phyloP scores from a whole-genome alignment of 257 asterid genomes.

The Jacaranda copaia region DNA sequence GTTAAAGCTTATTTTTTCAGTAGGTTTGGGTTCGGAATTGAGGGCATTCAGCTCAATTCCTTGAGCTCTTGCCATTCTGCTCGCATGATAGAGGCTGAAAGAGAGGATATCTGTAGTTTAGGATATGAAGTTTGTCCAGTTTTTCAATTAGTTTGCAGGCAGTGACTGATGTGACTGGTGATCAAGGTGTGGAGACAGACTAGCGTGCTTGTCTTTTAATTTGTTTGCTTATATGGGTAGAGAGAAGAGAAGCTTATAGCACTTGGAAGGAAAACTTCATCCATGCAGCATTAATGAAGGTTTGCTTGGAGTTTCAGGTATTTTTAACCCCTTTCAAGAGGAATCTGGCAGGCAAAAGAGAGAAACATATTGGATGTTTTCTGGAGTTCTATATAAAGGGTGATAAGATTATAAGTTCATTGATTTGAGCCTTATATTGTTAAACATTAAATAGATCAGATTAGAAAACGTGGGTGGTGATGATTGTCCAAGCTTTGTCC shows the following conservation, averaged over 20 bases:
- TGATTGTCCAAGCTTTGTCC: conserved; percentile 11
- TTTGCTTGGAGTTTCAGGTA: conserved; percentile 20
- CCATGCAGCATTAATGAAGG: conserved; percentile 30
- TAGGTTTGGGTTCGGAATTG: conserved; percentile 22
- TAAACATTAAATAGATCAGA: conserved; percentile 7
- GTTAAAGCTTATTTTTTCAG: conserved; percentile 4
- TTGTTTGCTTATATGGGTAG: conserved; percentile 13
- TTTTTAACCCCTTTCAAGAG: neutral
- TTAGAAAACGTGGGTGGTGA: conserved; percentile 28
- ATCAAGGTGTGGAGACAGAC: conserved; percentile 20
- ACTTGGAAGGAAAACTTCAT: neutral
- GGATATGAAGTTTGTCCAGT: conserved; percentile 15
- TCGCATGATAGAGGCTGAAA: conserved; percentile 1
- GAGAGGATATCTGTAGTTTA: conserved; percentile 2
- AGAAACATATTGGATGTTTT: neutral
- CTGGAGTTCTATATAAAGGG: conserved; percentile 18
- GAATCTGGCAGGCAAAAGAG: conserved; percentile 28
- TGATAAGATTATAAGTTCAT: neutral
- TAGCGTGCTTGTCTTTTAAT: neutral
- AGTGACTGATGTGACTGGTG: conserved; percentile 24
- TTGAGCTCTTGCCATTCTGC: conserved; percentile 20
- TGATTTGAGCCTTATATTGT: conserved; percentile 1
- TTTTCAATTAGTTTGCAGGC: conserved; percentile 18
- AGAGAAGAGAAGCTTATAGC: neutral
- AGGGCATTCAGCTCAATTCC: conserved; percentile 31